These are phyloP conservation scores for Perilla frutescens DNA, from an alignment of 257 asterid genomes.

Conservation along the genomic window DNA sequence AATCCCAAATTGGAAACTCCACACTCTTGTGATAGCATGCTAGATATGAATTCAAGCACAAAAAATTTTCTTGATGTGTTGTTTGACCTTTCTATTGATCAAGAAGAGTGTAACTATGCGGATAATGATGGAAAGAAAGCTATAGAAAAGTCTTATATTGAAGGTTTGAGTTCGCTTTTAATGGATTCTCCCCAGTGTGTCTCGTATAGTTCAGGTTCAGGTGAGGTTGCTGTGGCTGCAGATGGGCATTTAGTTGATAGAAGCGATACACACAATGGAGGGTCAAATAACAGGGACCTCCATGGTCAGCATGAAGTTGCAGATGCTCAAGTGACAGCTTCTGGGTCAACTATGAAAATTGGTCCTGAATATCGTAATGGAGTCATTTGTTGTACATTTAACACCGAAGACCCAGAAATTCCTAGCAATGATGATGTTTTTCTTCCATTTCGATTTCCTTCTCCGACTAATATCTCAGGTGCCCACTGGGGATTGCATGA, in stretches of 20 bases:
- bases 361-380: conserved; percentile 74
- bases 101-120: conserved; percentile 46
- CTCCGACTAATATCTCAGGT: conserved; percentile 46
- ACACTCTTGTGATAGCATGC: conserved; percentile 33
- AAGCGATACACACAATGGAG: conserved; percentile 30
- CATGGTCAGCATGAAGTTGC: conserved; percentile 35
- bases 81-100: conserved; percentile 48
- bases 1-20: conserved; percentile 38
- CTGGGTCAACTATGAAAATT: conserved; percentile 41
- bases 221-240: conserved; percentile 39
- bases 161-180: conserved; percentile 58
- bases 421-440: conserved; percentile 89
- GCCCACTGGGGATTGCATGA: conserved; percentile 44
- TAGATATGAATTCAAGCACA: conserved; percentile 44
- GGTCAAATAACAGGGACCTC: conserved; percentile 28
- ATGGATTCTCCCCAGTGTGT: conserved; percentile 59
- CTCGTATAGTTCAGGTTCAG: conserved; percentile 31
- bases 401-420: conserved; percentile 71
- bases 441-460: conserved; percentile 68
- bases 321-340: conserved; percentile 45
- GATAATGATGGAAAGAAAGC: conserved; percentile 49
- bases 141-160: conserved; percentile 56
- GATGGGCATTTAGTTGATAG: conserved; percentile 38
- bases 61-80: conserved; percentile 49
- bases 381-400: conserved; percentile 72